Evolutionary conservation across 2,329 filamentous ascomycete species (phyloP).

Genomic region (Monilinia fructicola): DNA sequence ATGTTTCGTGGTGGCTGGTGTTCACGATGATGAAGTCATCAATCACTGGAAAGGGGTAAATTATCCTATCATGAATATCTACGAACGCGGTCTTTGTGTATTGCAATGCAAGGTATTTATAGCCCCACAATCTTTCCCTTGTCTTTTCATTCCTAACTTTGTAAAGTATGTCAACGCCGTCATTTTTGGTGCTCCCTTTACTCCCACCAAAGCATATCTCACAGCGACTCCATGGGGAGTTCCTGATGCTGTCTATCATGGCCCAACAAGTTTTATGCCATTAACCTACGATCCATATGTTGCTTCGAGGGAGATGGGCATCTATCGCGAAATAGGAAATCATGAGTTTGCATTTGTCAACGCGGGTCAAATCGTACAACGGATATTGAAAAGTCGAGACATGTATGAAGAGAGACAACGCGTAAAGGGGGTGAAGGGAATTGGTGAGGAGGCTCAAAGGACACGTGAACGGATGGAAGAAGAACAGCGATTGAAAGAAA

Average conservation of each 20-base stretch:
- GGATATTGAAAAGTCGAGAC: conserved; percentile 83
- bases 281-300: conserved; percentile 76
- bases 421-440: conserved; percentile 83
- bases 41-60: conserved; percentile 97
- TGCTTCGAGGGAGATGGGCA: conserved; percentile 75
- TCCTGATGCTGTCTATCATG: conserved; percentile 86
- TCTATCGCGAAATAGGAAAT: conserved; percentile 74
- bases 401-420: conserved; percentile 90
- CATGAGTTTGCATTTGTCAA: conserved; percentile 88
- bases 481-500: conserved; percentile 36
- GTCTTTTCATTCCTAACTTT: conserved; percentile 16
- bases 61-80: conserved; percentile 99
- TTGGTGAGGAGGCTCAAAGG: conserved; percentile 66
- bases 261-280: conserved; percentile 76
- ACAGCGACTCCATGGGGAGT: conserved; percentile 69
- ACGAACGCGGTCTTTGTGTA: conserved; percentile 91
- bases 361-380: conserved; percentile 83
- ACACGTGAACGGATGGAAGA: conserved; percentile 61
- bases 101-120: conserved; percentile 80
- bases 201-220: conserved; percentile 77
- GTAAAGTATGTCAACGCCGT: conserved; percentile 79
- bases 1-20: conserved; percentile 84
- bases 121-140: neutral
- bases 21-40: conserved; percentile 93
- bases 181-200: conserved; percentile 87